Evolutionary conservation across 2,329 filamentous ascomycete genomes (phyloP).

Genomic region (Neonectria punicea): DNA sequence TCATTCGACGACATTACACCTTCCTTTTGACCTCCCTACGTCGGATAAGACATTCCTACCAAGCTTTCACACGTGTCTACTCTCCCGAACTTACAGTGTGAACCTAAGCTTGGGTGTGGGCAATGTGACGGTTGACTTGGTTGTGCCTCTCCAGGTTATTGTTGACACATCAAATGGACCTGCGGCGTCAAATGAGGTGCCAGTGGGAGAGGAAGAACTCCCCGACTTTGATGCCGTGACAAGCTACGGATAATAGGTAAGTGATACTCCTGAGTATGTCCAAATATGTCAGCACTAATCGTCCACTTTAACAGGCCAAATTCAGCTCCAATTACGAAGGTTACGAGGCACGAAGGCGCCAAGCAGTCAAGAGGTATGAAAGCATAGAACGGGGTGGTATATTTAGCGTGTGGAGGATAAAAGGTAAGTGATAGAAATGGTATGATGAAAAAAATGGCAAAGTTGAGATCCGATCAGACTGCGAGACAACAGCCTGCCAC

Average conservation of each 20-base stretch:
- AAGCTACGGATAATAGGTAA: background rate
- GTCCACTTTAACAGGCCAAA: background rate
- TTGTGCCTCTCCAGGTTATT: background rate
- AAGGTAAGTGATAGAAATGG: too few relatives aligned
- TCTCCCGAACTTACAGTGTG: constrained; percentile 4
- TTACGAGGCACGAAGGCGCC: too few relatives aligned
- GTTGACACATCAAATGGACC: background rate
- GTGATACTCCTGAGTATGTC: background rate
- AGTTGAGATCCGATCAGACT: too few relatives aligned
- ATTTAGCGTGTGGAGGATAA: too few relatives aligned
- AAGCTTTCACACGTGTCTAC: constrained; percentile 3
- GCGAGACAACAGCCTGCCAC: too few relatives aligned
- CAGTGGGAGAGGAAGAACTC: background rate
- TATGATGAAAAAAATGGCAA: too few relatives aligned
- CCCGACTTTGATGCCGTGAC: background rate
- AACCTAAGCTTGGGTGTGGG: background rate
- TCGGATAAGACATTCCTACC: background rate
- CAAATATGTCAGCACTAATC: background rate
- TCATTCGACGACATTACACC: background rate
- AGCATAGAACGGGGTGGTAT: too few relatives aligned
- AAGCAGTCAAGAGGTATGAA: too few relatives aligned
- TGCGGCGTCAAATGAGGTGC: background rate
- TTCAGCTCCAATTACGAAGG: too few relatives aligned
- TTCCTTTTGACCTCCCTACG: background rate
- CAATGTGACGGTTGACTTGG: background rate